Evolutionary conservation across 495 filamentous ascomycete species (phyloP).

Genomic region (Aspergillus indologenus): DNA sequence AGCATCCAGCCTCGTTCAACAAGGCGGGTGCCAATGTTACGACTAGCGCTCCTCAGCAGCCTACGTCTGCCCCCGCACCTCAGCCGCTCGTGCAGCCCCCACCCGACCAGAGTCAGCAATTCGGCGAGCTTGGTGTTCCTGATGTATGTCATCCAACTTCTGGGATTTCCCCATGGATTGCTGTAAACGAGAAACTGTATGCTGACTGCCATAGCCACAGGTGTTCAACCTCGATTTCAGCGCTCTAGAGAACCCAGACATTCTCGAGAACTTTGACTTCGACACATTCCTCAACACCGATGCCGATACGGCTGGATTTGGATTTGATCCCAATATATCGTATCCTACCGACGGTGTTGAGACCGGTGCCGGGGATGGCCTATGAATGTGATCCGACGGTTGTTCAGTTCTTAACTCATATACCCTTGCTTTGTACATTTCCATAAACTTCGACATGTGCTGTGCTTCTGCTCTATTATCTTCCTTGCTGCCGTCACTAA

Average conservation of each 20-base stretch:
- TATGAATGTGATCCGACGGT: constrained; percentile 42
- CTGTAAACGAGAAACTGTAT: constrained; percentile 10
- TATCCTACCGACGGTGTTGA: constrained; percentile 50
- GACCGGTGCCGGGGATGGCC: constrained; percentile 45
- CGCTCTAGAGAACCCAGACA: constrained; percentile 57
- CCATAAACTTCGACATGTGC: constrained; percentile 15
- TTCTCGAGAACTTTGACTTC: constrained; percentile 94
- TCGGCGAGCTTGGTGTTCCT: constrained; percentile 36
- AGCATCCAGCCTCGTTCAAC: constrained; percentile 62
- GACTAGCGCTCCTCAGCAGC: constrained; percentile 39
- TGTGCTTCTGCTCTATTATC: constrained; percentile 21
- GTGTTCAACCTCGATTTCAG: constrained; percentile 60
- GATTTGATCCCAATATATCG: constrained; percentile 49
- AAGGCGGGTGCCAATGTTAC: constrained; percentile 53
- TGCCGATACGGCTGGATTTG: constrained; percentile 47
- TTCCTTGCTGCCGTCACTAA: constrained; percentile 22
- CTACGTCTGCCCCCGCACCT: constrained; percentile 40
- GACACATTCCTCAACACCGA: constrained; percentile 83
- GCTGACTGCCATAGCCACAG: constrained; percentile 23
- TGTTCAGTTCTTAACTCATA: constrained; percentile 43
- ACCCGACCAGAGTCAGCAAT: constrained; percentile 43
- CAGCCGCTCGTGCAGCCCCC: constrained; percentile 43
- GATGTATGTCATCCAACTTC: constrained; percentile 34
- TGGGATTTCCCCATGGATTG: constrained; percentile 24
- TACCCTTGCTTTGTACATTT: constrained; percentile 51